Conservation (phyloP, 2,329 filamentous ascomycete genomes). For the Cladophialophora yegresii region DNA sequence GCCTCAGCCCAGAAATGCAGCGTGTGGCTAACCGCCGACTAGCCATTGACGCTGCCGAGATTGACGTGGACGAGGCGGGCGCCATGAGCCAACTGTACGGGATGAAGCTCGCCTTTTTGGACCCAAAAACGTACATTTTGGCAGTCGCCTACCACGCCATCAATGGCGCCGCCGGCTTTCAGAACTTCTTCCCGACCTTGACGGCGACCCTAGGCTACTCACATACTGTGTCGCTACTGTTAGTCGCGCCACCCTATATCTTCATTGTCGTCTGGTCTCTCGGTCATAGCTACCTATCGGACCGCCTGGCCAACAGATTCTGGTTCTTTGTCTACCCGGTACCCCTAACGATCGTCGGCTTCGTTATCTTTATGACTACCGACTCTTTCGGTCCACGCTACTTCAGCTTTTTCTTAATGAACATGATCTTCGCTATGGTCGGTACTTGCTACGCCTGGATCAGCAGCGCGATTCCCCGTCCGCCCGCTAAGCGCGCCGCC, state of each 20-base stretch:
- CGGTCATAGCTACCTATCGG: constrained; percentile 48
- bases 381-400: constrained; percentile 56
- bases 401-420: constrained; percentile 57
- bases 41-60: background rate
- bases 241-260: constrained; percentile 57
- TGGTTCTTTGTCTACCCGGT: constrained; percentile 49
- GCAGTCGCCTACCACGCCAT: constrained; percentile 54
- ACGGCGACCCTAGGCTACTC: constrained; percentile 50
- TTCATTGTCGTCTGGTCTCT: constrained; percentile 55
- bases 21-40: background rate
- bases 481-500: constrained; percentile 57
- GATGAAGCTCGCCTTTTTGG: constrained; percentile 54
- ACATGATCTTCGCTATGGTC: constrained; percentile 49
- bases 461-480: constrained; percentile 38
- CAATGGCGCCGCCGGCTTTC: constrained; percentile 54
- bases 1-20: background rate
- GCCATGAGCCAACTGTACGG: constrained; percentile 38
- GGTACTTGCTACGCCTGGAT: constrained; percentile 46
- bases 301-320: constrained; percentile 54
- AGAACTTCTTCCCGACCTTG: constrained; percentile 60
- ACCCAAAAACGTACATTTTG: constrained; percentile 46
- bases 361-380: constrained; percentile 58
- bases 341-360: constrained; percentile 54
- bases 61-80: too few relatives aligned
- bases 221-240: constrained; percentile 46